Evolutionary conservation across 257 asterid species (phyloP), one percentile per base, ranked within the genome.

Genomic region (Knoxia roxburghii): DNA sequence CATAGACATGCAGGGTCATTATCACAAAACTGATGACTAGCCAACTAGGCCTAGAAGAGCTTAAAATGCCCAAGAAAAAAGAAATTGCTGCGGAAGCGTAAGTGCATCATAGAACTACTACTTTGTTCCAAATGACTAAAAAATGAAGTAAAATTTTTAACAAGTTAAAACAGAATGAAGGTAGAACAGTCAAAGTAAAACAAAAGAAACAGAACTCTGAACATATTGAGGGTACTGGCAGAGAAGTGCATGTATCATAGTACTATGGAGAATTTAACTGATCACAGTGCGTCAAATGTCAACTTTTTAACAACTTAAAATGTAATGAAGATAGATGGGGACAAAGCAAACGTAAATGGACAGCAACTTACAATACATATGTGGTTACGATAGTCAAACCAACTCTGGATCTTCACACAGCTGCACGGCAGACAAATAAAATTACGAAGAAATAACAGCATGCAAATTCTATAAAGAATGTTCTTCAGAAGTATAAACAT

Each of bases 301-400:
- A 53, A 40, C 64, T 14, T 53, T 8, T 59, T 33, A 8, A 59
- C 7, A 35, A 32, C 46, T 32, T 18, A n/a, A 32, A 30, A 35
- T 32, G 27, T 6, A 59, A 59, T 17, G 45, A 18, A 35, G 64
- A 60, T 60, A 65, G 45, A 76, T 9, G 27, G 23, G 68, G 52
- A 30, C 69, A 33, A 49, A n/a, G 56, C 62, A 68, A 65, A 43
- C 9, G 55, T 41, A 17, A 43, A 21, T 15, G 29, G 57, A 68
- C 46, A 68, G 68, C 60, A 21, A 88, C 97, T 90, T 78, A 90
- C 97, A 72, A 86, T 75, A 51, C 96, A 90, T 58, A 88, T 86
- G 72, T 90, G 96, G 62, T 82, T 86, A 72, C 92, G 90, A 81
- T 88, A 88, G 80, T 90, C 92, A 74, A 90, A 90, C 97, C 96